Evolutionary conservation across 2,329 filamentous ascomycete genomes (phyloP).

Genomic region (Alternaria rosae): DNA sequence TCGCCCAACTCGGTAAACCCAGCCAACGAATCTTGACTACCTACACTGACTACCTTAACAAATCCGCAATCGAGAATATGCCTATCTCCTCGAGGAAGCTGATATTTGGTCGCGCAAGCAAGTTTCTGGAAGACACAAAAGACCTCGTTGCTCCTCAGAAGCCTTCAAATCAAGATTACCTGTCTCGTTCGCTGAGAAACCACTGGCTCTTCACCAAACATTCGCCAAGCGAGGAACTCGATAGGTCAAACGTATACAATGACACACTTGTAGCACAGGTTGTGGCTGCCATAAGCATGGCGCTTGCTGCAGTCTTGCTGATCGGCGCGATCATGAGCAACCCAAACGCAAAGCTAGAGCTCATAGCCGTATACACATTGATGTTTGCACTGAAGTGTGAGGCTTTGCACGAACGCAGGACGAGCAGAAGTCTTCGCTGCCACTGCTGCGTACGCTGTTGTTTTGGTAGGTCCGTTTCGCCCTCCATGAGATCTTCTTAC

Average conservation of each 20-base stretch:
- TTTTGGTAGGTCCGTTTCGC: constrained; percentile 17
- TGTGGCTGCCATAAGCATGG: neutral
- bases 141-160: neutral
- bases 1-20: neutral
- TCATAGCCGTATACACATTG: constrained; percentile 29
- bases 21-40: neutral
- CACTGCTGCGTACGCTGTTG: constrained; percentile 33
- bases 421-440: constrained; percentile 35
- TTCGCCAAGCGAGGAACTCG: neutral
- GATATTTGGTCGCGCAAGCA: neutral
- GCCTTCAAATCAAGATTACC: neutral
- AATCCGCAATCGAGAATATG: too few relatives aligned
- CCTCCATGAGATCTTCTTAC: too few relatives aligned
- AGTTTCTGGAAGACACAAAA: neutral
- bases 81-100: neutral
- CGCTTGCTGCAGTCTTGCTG: constrained; percentile 26
- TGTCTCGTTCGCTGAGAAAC: neutral
- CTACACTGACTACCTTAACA: neutral
- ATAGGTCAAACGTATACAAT: neutral
- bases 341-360: constrained; percentile 21
- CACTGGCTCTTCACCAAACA: neutral
- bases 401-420: constrained; percentile 26
- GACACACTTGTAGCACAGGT: neutral
- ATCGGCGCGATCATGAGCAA: constrained; percentile 28
- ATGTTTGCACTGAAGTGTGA: constrained; percentile 35